Evolutionary conservation across 139 green algal species (phyloP), one percentile per base, ranked within the genome.

Genomic region (Picochlorum sp.): DNA sequence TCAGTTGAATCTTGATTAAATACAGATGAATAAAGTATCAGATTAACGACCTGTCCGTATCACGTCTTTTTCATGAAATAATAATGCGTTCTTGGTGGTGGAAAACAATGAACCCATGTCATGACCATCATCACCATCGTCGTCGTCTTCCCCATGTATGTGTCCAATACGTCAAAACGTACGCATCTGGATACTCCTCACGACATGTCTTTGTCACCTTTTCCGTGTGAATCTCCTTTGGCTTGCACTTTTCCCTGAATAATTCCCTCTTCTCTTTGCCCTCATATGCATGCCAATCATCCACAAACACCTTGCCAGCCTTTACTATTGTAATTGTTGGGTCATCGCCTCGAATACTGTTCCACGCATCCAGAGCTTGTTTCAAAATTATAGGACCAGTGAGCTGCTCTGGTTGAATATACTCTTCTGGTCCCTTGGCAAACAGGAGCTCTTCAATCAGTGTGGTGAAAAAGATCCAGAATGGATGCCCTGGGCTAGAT

Each of bases 401-500:
- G 1, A 21, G 18, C 8, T 38, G 21, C 51, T 59, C 51, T 59
- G 51, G 51, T 28, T 59, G 51, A 10, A 59, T 28, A 34, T 30
- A 59, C 23, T 59, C 18, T 28, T 59, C 23, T 0, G 23, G 23
- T 7, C 0, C 18, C 10, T 59, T 54, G 18, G 16, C n/a, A 26
- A 26, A 20, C 18, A 26, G 47, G 0, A 54, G 16, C 5, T 20
- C 20, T 23, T 59, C 18, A 21, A 59, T 34, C 23, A 59, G 21
- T 59, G 6, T 30, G 8, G 23, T 23, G 21, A 59, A 52, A 57
- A 67, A 38, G 16, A 59, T 41, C 66, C 67, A 76, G 34, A 76
- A 75, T 1, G 31, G 59, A 24, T 77, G 67, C 4, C 61, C 61
- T 34, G 38, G 67, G 6, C 49, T 28, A 4, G 70, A 77, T 15